Base-by-base conservation (phyloP, 176 grass and related monocot genomes). In the Typha latifolia region DNA sequence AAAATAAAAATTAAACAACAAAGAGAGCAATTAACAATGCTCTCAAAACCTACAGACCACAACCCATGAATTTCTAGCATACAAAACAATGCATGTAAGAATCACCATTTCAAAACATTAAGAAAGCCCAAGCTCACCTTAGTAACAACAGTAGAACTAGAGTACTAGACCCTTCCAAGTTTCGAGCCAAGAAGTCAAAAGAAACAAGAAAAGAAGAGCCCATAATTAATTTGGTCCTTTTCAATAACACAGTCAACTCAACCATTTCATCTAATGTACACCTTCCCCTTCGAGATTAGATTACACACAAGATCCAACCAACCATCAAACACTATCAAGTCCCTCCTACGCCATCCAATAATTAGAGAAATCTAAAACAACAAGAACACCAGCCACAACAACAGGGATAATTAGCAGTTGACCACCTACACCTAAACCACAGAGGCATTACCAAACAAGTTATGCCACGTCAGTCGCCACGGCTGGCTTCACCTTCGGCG, bases 401-500 rank as follows among this genome's bases (percentile, higher is more conserved):
- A 65, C 63, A 65, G 32, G 61, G 24, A 59, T 59, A 59, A 59
- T 59, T 59, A 59, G 53, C 18, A 21, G 16, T 59, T 59, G 20
- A 59, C 14, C 15, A 59, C n/a, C 53, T 59, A 19, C 53, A 16
- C 53, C 63, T 29, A 37, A 65, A 20, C 63, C 2, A 31, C 24
- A 14, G 14, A 4, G 10, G 15, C 62, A 64, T 21, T 21, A 59
- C 20, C 53, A 43, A 43, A 43, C 37, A 9, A 43, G 16, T 72
- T n/a, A 72, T 5, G 20, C 57, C 2, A 21, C 56, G 21, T 62
- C 52, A 3, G 15, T 48, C 12, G 62, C 23, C 29, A 74, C 78
- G 31, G 26, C 64, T 5, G 87, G 70, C 76, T 70, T 83, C 47
- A 68, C 79, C 79, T 96, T 96, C 47, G 84, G 79, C 2, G 91